These are phyloP conservation scores for Dendrobium catenatum DNA, from an alignment of 106 monocot species.

Conservation along the genomic window DNA sequence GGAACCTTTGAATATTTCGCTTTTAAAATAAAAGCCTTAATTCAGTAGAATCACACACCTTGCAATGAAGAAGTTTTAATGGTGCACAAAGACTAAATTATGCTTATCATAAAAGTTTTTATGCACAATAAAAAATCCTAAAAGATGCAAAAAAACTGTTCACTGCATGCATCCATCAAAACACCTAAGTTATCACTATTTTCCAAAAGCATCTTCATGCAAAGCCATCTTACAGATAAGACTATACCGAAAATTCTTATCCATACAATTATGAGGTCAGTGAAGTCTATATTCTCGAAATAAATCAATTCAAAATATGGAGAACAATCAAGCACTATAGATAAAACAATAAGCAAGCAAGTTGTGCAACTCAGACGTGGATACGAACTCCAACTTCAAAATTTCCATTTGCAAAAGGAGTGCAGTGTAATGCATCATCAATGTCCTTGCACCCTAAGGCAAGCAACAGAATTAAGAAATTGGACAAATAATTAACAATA, in stretches of 20 bases:
- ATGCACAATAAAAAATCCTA: background rate
- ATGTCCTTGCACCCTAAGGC: slow-evolving; percentile 94
- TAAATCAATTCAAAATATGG: background rate
- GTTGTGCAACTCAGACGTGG: slow-evolving; percentile 16
- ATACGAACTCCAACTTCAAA: slow-evolving; percentile 99
- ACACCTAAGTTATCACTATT: background rate
- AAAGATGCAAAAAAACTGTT: background rate
- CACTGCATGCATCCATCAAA: background rate
- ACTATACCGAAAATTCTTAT: background rate
- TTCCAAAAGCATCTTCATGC: background rate
- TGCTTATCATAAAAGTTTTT: background rate
- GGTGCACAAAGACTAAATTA: background rate
- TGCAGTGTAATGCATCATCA: slow-evolving; percentile 98
- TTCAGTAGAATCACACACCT: background rate
- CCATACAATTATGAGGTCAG: background rate
- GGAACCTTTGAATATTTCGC: background rate
- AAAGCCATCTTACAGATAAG: background rate
- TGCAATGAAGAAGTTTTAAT: background rate
- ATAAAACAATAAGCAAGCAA: background rate
- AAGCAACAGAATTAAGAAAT: slow-evolving; percentile 4
- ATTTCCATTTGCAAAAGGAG: slow-evolving; percentile 73
- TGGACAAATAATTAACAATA: slow-evolving; percentile 3
- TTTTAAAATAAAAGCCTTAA: background rate
- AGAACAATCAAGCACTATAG: background rate
- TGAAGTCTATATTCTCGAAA: background rate